These are phyloP conservation scores for Mycena rosella DNA, from an alignment of 768 basidiomycete species.

Conservation along the genomic window DNA sequence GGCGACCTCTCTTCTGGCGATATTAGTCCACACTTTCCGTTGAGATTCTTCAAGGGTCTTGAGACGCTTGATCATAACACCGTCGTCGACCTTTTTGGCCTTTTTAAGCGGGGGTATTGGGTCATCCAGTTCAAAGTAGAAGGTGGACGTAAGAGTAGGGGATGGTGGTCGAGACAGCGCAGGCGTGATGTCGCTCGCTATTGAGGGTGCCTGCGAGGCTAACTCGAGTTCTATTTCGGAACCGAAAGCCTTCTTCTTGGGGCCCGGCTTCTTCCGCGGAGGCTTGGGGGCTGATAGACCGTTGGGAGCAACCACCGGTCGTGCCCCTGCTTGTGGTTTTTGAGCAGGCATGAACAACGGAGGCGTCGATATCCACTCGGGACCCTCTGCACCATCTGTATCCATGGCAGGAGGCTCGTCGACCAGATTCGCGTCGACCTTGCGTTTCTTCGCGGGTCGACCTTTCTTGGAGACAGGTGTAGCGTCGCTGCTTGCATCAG, in stretches of 20 bases:
- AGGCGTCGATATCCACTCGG: conserved; percentile 53
- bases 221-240: conserved; percentile 65
- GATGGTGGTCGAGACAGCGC: conserved; percentile 78
- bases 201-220: conserved; percentile 66
- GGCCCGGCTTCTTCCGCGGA: conserved; percentile 66
- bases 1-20: conserved; percentile 85
- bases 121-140: conserved; percentile 79
- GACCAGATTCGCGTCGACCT: conserved; percentile 59
- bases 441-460: conserved; percentile 74
- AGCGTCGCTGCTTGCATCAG: conserved; percentile 71
- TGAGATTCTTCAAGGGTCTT: conserved; percentile 87
- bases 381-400: conserved; percentile 37
- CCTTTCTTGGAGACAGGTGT: conserved; percentile 57
- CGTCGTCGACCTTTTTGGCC: conserved; percentile 83
- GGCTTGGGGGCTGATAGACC: conserved; percentile 66
- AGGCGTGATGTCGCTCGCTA: conserved; percentile 80
- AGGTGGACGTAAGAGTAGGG: conserved; percentile 69
- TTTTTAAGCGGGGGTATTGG: conserved; percentile 76
- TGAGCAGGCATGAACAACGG: conserved; percentile 47
- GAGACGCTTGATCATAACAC: conserved; percentile 78
- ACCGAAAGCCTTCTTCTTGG: conserved; percentile 70
- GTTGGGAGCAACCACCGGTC: conserved; percentile 48
- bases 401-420: conserved; percentile 35
- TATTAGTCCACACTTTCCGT: conserved; percentile 91
- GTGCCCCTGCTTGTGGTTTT: conserved; percentile 70